Base-by-base conservation (phyloP, 495 filamentous ascomycete species). In the Xylaria intraflava region DNA sequence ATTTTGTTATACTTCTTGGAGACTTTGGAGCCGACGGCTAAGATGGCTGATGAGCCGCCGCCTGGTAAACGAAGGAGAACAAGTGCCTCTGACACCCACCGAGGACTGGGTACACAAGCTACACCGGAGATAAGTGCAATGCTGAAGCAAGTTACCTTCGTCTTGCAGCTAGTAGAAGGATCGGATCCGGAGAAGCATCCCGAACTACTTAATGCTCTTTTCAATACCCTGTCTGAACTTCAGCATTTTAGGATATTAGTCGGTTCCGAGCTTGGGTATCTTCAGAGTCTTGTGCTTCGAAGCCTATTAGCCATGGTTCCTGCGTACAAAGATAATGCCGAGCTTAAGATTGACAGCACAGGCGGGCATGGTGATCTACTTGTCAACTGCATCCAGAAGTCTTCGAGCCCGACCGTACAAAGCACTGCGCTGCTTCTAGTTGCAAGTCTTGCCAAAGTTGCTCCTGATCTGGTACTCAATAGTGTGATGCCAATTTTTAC, bases 401-500 rank as follows among this genome's bases (percentile, higher is more conserved):
- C 90, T 0, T 77, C 86, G 4, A 95, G 83, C 67, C 89, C 90
- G 0, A 87, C 93, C 43, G 89, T 96, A 10, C 94, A 95, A 66
- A 96, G 95, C 58, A 78, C 83, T 7, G 91, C 92, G 10, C 77
- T 99, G 8, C 81, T 96, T n/a, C 77, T 99, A 14, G 83, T 97
- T 14, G 87, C 90, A 2, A 83, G 79, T 20, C 69, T 97, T 42
- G 91, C 93, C 27, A 82, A 82, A 35, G 86, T 89, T 59, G 86
- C 86, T 0, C 93, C 93, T 1, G 89, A 96, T 61, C 69, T 90
- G 20, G 87, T 98, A 9, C 77, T 97, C 46, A 91, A 98, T 65
- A 95, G 88, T 55, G 87, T 98, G 46, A 97, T 98, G 93, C 94
- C 94, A 6, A 91, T 98, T 31, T 98, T 98, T 70, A 96, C 93